Conservation (phyloP, 257 asterid genomes). For the Nicotiana tabacum region DNA sequence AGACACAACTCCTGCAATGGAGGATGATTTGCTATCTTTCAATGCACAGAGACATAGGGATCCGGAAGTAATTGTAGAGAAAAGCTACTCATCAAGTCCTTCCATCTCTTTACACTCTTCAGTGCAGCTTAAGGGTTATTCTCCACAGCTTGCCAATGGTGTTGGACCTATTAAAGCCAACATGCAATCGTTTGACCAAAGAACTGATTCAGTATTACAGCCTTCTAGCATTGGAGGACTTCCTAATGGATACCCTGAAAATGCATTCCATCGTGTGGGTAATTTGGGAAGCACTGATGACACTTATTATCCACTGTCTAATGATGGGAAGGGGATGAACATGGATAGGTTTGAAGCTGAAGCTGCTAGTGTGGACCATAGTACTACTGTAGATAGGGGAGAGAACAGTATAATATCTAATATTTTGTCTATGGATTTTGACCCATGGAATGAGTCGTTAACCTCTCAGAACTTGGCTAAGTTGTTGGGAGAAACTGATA, state of each 20-base stretch:
- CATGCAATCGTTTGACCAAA: slow-evolving; percentile 44
- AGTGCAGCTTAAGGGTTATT: slow-evolving; percentile 30
- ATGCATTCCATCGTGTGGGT: slow-evolving; percentile 20
- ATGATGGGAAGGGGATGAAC: slow-evolving; percentile 31
- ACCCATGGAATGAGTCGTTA: slow-evolving; percentile 69
- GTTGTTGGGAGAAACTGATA: slow-evolving; percentile 54
- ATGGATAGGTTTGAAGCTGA: slow-evolving; percentile 46
- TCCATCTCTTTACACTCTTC: slow-evolving; percentile 33
- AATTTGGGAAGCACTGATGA: slow-evolving; percentile 31
- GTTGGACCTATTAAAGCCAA: slow-evolving; percentile 28
- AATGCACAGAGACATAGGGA: slow-evolving; percentile 58
- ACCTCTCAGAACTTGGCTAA: slow-evolving; percentile 63
- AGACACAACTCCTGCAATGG: slow-evolving; percentile 33
- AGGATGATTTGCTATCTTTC: slow-evolving; percentile 56
- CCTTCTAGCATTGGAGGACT: slow-evolving; percentile 35
- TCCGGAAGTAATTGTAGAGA: slow-evolving; percentile 42
- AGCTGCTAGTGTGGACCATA: slow-evolving; percentile 24
- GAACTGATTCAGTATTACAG: slow-evolving; percentile 34
- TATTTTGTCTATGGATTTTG: slow-evolving; percentile 76
- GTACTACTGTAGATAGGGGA: slow-evolving; percentile 40
- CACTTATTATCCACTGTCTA: slow-evolving; percentile 32
- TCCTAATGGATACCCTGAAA: slow-evolving; percentile 39
- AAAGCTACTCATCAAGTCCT: slow-evolving; percentile 27
- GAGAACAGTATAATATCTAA: slow-evolving; percentile 88
- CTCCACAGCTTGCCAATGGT: slow-evolving; percentile 34